Evolutionary conservation across 441 rosid genomes (phyloP).

Genomic region (Manihot esculenta): DNA sequence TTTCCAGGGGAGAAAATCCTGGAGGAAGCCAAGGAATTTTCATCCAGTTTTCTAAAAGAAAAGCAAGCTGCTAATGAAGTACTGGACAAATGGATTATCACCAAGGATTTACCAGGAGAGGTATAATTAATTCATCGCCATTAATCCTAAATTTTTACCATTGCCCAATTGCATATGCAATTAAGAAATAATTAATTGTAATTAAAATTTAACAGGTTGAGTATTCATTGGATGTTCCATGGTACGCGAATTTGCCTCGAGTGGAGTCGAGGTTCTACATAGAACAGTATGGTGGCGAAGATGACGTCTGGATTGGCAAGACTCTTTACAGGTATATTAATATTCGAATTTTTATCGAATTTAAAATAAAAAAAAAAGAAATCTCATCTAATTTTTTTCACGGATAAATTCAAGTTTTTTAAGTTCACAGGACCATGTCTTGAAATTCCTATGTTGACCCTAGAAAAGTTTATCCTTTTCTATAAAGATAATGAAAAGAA

Average conservation of each 20-base stretch:
- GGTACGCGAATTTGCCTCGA: constrained; percentile 81
- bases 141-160: too few relatives aligned
- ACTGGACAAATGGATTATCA: constrained; percentile 88
- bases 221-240: constrained; percentile 71
- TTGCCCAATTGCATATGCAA: too few relatives aligned
- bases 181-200: too few relatives aligned
- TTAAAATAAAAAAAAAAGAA: too few relatives aligned
- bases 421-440: too few relatives aligned
- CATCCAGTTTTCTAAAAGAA: constrained; percentile 45
- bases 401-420: too few relatives aligned
- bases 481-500: too few relatives aligned
- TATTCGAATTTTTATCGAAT: too few relatives aligned
- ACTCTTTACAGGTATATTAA: constrained; percentile 75
- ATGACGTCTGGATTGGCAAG: constrained; percentile 96
- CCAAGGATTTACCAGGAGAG: constrained; percentile 92
- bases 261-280: constrained; percentile 81
- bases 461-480: too few relatives aligned
- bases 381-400: too few relatives aligned
- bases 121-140: too few relatives aligned
- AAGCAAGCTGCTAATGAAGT: constrained; percentile 57
- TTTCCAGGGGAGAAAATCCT: constrained; percentile 74
- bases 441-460: too few relatives aligned
- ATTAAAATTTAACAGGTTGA: constrained; percentile 46
- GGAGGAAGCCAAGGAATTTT: constrained; percentile 51
- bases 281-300: constrained; percentile 88